Conservation (phyloP, 2,329 filamentous ascomycete genomes). For the Talaromyces sp. region DNA sequence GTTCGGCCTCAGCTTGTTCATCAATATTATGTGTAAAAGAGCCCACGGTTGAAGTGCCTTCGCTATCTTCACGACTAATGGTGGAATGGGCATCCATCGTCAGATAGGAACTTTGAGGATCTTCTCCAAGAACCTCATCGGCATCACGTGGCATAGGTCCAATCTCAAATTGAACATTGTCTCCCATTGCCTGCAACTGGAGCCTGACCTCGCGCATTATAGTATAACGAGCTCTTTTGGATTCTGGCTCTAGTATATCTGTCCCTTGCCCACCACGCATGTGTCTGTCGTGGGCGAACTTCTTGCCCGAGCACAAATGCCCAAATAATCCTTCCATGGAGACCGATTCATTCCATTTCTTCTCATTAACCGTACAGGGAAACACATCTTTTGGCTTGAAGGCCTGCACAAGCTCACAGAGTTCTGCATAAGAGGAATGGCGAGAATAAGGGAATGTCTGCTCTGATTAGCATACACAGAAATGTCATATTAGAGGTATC, state of each 20-base stretch:
- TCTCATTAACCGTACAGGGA: conserved; percentile 72
- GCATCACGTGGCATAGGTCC: conserved; percentile 17
- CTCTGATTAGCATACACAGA: conserved; percentile 3
- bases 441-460: conserved; percentile 77
- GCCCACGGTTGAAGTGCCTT: background rate
- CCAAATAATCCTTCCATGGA: conserved; percentile 73
- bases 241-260: conserved; percentile 23
- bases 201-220: conserved; percentile 18
- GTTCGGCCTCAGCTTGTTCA: background rate
- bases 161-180: conserved; percentile 18
- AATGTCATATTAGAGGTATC: background rate
- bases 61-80: background rate
- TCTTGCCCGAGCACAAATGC: conserved; percentile 58
- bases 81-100: conserved; percentile 5
- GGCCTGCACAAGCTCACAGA: conserved; percentile 65
- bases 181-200: conserved; percentile 18
- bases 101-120: conserved; percentile 10
- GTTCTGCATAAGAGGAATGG: conserved; percentile 81
- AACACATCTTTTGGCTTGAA: conserved; percentile 75
- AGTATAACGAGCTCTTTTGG: conserved; percentile 15
- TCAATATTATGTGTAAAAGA: background rate
- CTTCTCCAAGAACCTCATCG: conserved; percentile 6
- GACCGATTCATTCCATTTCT: conserved; percentile 61
- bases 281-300: conserved; percentile 64
- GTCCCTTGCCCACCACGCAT: conserved; percentile 49